Evolutionary conservation across 2,329 filamentous ascomycete species (phyloP), one percentile per base, ranked within the genome.

Genomic region (Talaromyces sp.): DNA sequence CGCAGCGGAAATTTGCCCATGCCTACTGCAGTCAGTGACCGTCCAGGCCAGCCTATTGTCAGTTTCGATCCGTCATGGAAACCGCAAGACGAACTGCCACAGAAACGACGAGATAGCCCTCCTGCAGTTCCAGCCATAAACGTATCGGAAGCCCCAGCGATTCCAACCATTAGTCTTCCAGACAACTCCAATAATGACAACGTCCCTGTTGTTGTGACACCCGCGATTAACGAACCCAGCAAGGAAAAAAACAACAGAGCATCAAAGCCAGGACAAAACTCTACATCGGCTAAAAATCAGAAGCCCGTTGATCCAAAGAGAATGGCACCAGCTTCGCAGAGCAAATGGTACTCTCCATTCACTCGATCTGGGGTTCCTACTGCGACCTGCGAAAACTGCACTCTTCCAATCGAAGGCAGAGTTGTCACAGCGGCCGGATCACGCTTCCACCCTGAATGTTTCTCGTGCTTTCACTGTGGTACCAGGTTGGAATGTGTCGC

Each of bases 371-470:
- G 70, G 64, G 79, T 70, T 55, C 82, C 82, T 9, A 89, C 88
- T 7, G 90, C 91, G 8, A 84, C 87, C 52, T 99, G 95, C 71
- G 89, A 92, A 55, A 88, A 93, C 68, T 99, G 95, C 71, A 83
- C 86, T 10, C 81, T 89, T 21, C 87, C 91, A 0, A 98, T 99
- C 66, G 87, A 95, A 61, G 95, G 95, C 2, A 90, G 93, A 60
- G 93, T 96, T 65, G 89, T 98, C 24, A 90, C 89, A 4, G 86
- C 96, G 7, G 87, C 87, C 1, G 91, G 91, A 27, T 82, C 84
- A 43, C 89, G 93, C 21, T 98, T 98, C 73, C 95, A 99, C 68
- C 93, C 95, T 0, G 86, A 92, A 65, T 99, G 95, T 76, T 98
- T 99, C 78, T 83, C 85, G 50, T 99, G 95, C 78, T 89, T 91